Evolutionary conservation across 495 filamentous ascomycete genomes (phyloP).

Genomic region (Staphylotrichum longicolle): DNA sequence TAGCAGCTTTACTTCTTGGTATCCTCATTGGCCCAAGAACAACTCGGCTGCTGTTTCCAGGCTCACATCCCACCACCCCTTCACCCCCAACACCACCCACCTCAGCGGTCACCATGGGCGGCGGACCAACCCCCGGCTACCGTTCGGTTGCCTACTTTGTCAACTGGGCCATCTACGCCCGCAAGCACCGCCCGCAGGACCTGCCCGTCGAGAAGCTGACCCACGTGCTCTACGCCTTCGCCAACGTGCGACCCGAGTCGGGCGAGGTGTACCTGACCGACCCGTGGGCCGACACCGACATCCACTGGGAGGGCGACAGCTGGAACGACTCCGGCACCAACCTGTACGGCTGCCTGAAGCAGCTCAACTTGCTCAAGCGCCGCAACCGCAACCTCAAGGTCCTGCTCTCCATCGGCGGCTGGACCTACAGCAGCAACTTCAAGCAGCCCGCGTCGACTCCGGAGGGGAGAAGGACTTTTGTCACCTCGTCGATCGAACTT

Average conservation of each 20-base stretch:
- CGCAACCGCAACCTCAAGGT: conserved; percentile 85
- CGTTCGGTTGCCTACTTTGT: conserved; percentile 80
- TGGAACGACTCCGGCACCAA: conserved; percentile 69
- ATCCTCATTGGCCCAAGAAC: neutral
- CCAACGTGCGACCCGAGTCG: conserved; percentile 61
- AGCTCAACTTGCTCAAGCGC: conserved; percentile 88
- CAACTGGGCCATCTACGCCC: conserved; percentile 93
- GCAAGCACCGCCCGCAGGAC: conserved; percentile 83
- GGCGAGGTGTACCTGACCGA: conserved; percentile 75
- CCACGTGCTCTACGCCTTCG: conserved; percentile 78
- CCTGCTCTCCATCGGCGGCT: conserved; percentile 90
- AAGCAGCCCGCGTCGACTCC: conserved; percentile 64
- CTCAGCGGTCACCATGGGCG: conserved; percentile 41
- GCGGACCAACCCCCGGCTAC: conserved; percentile 48
- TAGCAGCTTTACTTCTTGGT: neutral
- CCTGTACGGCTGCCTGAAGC: conserved; percentile 89
- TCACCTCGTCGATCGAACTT: conserved; percentile 62
- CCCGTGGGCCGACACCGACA: conserved; percentile 81
- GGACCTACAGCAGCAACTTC: conserved; percentile 93
- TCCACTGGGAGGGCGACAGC: conserved; percentile 83
- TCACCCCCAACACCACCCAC: conserved; percentile 8
- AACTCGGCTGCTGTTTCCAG: neutral
- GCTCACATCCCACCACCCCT: neutral
- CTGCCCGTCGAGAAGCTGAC: conserved; percentile 85
- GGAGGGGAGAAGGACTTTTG: conserved; percentile 64